Evolutionary conservation across 768 basidiomycete species (phyloP), one percentile per base, ranked within the genome.

Genomic region (Rhizopogon vesiculosus): DNA sequence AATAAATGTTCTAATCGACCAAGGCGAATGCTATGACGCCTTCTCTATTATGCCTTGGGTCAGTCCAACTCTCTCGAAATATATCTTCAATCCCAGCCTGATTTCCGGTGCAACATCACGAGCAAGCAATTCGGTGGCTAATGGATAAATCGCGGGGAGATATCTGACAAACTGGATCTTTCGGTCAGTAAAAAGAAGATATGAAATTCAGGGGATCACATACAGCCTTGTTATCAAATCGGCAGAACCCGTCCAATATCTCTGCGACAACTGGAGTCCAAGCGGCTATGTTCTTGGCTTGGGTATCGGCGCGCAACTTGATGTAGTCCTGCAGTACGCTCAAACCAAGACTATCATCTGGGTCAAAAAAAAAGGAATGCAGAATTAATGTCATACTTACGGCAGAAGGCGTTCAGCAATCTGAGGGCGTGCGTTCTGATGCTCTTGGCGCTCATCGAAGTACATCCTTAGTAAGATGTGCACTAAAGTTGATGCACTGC

Each of bases 241-340:
- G 81, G 67, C 86, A 86, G 66, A 93, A 93, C 7, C 97, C 97
- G 56, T 91, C 86, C 8, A 99, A 66, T 46, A 97, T 91, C 67
- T 98, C 95, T 9, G 87, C 87, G n/a, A 98, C 88, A 31, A 99
- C 97, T n/a, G 97, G 97, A 19, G 93, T 96, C 97, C 97, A 99
- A 0, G 97, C 96, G 13, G 85, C 71, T 56, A 99, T 95, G 67
- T 97, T 98, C 73, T 98, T 93, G 51, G 85, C 85, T 72, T 98
- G 96, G 3, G 86, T 93, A 57, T 98, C 96, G 3, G 86, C 71
- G 45, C 90, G 89, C 52, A 99, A 78, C 64, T 89, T 89, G 66
- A 86, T 91, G 72, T 93, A 99, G 70, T 97, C 93, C 62, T 86
- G 84, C 53, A 99, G 73, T 18, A 98, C 91, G 19, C 89, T 91